Evolutionary conservation across 2,329 filamentous ascomycete genomes (phyloP).

Genomic region (Claviceps monticola): DNA sequence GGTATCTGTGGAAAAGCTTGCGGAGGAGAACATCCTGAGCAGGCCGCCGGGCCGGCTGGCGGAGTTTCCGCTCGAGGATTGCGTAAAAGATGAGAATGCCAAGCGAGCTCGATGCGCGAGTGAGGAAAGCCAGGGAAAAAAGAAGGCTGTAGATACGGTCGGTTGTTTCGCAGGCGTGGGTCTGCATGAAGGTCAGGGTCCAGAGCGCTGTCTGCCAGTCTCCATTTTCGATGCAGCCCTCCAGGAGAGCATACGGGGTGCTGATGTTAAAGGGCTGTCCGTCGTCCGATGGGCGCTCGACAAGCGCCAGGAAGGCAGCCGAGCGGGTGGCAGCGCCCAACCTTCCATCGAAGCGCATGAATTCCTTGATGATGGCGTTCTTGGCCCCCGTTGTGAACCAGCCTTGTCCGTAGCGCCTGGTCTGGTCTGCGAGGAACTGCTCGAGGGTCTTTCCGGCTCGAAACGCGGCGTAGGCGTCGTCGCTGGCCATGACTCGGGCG

Average conservation of each 20-base stretch:
- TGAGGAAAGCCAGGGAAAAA: slow-evolving; percentile 21
- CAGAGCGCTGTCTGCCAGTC: slow-evolving; percentile 21
- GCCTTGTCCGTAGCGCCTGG: slow-evolving; percentile 28
- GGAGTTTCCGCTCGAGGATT: slow-evolving; percentile 17
- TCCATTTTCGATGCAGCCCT: slow-evolving; percentile 13
- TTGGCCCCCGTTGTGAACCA: slow-evolving; percentile 28
- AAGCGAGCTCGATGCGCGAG: slow-evolving; percentile 17
- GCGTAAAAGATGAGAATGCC: slow-evolving; percentile 21
- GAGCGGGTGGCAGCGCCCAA: slow-evolving; percentile 9
- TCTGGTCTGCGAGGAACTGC: slow-evolving; percentile 26
- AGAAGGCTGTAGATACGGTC: slow-evolving; percentile 23
- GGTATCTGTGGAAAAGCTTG: slow-evolving; percentile 11
- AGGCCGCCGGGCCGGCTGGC: slow-evolving; percentile 11
- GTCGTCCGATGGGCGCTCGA: slow-evolving; percentile 13
- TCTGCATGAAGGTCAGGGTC: slow-evolving; percentile 14
- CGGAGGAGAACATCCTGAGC: slow-evolving; percentile 15
- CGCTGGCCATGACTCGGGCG: slow-evolving; percentile 27
- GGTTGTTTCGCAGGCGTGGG: slow-evolving; percentile 14
- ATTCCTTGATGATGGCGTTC: slow-evolving; percentile 27
- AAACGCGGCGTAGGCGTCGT: slow-evolving; percentile 30
- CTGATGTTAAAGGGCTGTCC: slow-evolving; percentile 13
- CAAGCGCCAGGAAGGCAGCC: slow-evolving; percentile 15
- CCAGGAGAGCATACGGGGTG: slow-evolving; percentile 26
- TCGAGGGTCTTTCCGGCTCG: slow-evolving; percentile 19
- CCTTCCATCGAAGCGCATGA: slow-evolving; percentile 24